These are phyloP conservation scores for Leccinum obscurum DNA, from an alignment of 768 basidiomycete species.

Conservation along the genomic window DNA sequence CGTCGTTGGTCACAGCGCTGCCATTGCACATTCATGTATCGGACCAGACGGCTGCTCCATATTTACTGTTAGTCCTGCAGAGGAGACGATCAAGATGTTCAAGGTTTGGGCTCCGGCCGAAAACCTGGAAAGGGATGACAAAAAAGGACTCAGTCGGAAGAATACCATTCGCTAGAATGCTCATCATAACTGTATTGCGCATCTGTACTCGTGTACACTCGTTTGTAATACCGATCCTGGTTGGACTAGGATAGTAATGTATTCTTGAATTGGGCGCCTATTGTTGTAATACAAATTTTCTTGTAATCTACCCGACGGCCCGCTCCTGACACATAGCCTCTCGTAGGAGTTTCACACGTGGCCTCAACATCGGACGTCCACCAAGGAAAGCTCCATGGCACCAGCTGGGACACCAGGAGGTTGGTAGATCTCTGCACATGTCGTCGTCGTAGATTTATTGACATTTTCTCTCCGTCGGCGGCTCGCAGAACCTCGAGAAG, in stretches of 20 bases:
- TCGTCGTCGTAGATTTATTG: neutral
- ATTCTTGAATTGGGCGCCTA: slow-evolving; percentile 7
- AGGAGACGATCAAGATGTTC: slow-evolving; percentile 75
- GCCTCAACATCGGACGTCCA: neutral
- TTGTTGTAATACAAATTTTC: neutral
- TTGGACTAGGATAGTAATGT: slow-evolving; percentile 13
- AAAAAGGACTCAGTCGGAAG: slow-evolving; percentile 24
- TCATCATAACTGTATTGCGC: slow-evolving; percentile 4
- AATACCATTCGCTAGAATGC: slow-evolving; percentile 28
- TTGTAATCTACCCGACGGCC: too few species aligned
- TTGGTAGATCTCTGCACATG: slow-evolving; percentile 3
- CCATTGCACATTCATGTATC: slow-evolving; percentile 61
- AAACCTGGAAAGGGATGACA: slow-evolving; percentile 18
- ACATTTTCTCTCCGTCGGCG: neutral
- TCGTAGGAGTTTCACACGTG: neutral
- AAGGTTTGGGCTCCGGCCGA: slow-evolving; percentile 52
- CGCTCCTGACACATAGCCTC: neutral
- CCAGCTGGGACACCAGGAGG: slow-evolving; percentile 27
- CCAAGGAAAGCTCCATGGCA: slow-evolving; percentile 17
- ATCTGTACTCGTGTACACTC: slow-evolving; percentile 7
- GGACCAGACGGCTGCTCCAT: slow-evolving; percentile 61
- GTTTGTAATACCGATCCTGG: slow-evolving; percentile 7
- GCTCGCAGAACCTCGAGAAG: slow-evolving; percentile 53
- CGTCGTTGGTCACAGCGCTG: slow-evolving; percentile 53
- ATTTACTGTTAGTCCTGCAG: slow-evolving; percentile 62